phyloP scores from a whole-genome alignment of 345 rosid species.

The Lenwebbia sp. region DNA sequence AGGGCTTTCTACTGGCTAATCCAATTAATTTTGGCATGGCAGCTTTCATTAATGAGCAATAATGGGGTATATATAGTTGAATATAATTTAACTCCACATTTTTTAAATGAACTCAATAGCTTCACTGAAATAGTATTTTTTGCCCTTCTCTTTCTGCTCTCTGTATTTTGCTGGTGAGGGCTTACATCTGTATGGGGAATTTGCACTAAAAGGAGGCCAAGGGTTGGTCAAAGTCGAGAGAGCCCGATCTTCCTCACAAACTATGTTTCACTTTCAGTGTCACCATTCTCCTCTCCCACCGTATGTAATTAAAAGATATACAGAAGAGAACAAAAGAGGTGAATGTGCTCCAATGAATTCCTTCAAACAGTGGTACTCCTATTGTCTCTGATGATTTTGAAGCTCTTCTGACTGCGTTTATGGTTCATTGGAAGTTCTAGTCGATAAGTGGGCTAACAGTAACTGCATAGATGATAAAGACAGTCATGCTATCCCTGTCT shows the following conservation, averaged over 20 bases:
- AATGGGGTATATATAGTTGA: neutral
- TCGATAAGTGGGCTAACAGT: neutral
- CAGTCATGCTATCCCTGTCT: neutral
- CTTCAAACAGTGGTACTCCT: neutral
- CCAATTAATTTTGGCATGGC: neutral
- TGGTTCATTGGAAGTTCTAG: neutral
- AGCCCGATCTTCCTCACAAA: neutral
- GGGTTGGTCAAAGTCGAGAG: neutral
- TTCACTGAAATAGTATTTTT: neutral
- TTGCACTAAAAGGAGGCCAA: neutral
- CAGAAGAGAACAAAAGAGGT: neutral
- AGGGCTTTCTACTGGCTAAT: neutral
- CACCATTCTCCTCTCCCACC: neutral
- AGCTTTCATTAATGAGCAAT: neutral
- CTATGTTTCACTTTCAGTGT: neutral
- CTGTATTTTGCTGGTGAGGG: neutral
- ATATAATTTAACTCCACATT: neutral
- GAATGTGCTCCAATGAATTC: neutral
- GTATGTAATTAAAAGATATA: neutral
- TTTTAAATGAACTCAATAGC: neutral
- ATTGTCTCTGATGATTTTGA: neutral
- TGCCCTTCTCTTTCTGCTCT: neutral
- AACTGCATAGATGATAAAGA: neutral
- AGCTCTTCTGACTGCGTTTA: neutral
- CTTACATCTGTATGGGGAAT: neutral